Percentiles rank a stretch among this genome's conserved stretches.
Conservation (phyloP, 108 stramenopile genomes). For the Cyclostephanos tholiformis region DNA sequence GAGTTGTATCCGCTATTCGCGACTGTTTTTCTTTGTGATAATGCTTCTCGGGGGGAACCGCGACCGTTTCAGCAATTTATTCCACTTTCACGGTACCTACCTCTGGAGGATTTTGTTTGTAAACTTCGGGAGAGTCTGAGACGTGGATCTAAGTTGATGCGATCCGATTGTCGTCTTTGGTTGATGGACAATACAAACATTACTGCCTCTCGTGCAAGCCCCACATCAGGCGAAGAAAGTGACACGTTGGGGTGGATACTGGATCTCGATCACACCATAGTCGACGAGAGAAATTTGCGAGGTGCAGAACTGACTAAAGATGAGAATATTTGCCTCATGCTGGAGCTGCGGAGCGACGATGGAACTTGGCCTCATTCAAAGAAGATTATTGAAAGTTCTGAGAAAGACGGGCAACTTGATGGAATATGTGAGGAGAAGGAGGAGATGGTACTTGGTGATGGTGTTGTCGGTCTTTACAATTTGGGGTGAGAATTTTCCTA, state of each 20-base stretch:
- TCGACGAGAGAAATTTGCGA: conserved; percentile 61
- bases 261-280: conserved; percentile 69
- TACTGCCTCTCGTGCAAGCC: conserved; percentile 22
- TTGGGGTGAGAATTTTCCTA: conserved; percentile 65
- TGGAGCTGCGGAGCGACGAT: conserved; percentile 78
- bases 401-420: not conserved
- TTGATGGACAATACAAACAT: conserved; percentile 50
- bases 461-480: conserved; percentile 85
- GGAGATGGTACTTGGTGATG: conserved; percentile 67
- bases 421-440: conserved; percentile 24
- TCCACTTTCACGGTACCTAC: conserved; percentile 75
- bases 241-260: conserved; percentile 61
- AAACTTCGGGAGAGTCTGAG: conserved; percentile 78
- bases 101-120: conserved; percentile 63
- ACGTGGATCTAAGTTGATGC: conserved; percentile 55
- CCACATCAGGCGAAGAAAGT: conserved; percentile 28
- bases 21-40: conserved; percentile 83
- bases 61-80: conserved; percentile 84
- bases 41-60: conserved; percentile 74
- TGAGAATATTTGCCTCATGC: conserved; percentile 61
- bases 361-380: conserved; percentile 75
- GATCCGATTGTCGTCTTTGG: conserved; percentile 69
- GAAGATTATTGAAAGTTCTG: not conserved
- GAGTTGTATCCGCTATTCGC: conserved; percentile 87
- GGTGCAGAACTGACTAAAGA: conserved; percentile 38